These are phyloP conservation scores for Lentinula raphanica DNA, from an alignment of 768 basidiomycete species.

Conservation along the genomic window DNA sequence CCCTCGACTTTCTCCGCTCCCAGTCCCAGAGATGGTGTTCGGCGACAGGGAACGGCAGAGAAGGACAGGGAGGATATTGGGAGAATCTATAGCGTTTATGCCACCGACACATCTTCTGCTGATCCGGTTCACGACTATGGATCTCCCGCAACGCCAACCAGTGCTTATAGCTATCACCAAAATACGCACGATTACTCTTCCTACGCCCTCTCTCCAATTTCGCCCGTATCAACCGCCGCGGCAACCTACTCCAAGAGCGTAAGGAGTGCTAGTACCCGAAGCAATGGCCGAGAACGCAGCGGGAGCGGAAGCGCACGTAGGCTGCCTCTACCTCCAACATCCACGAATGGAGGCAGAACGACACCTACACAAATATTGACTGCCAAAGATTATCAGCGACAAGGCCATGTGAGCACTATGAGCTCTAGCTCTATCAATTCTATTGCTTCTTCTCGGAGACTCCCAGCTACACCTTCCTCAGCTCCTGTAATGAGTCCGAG, in stretches of 20 bases:
- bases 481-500: neutral
- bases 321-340: neutral
- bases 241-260: neutral
- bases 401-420: neutral
- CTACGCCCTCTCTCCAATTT: neutral
- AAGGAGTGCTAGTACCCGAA: neutral
- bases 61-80: neutral
- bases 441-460: neutral
- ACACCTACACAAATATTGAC: neutral
- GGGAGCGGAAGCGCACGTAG: neutral
- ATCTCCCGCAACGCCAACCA: neutral
- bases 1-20: neutral
- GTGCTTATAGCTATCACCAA: neutral
- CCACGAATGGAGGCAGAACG: neutral
- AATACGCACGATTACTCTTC: too few species aligned
- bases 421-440: slow-evolving; percentile 1
- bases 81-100: neutral
- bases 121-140: neutral
- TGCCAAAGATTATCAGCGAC: neutral
- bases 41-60: neutral
- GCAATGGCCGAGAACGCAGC: neutral
- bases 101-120: neutral
- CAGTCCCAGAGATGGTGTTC: neutral
- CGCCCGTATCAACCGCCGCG: neutral
- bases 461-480: neutral